Base-by-base conservation (phyloP, 2,329 filamentous ascomycete species). In the Pseudogymnoascus sp. region DNA sequence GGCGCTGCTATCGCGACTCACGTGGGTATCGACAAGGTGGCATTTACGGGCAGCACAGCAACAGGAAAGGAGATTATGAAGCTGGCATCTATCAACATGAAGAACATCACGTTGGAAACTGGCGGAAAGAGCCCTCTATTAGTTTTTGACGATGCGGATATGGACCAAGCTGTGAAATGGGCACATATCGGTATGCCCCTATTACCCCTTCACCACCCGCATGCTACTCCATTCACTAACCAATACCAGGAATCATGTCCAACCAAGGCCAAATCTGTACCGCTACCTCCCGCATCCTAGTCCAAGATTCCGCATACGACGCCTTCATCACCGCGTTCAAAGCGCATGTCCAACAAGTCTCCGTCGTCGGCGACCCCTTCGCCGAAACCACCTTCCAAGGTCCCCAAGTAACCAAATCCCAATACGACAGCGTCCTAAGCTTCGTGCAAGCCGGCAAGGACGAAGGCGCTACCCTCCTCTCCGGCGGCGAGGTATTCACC, bases 381-480 rank as follows among this genome's bases (percentile, higher is more conserved):
- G 76, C 77, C 64, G 67, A 75, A 47, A 78, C 84, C 62, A 88
- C 85, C 66, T 88, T 87, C 83, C 86, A 88, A 71, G 86, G 86
- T 59, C 86, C 86, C 64, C 86, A 88, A 74, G 82, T 89, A 59
- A 87, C 84, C n/a, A 79, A 88, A 73, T 73, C 86, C 38, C 86
- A 89, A 74, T 88, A 83, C 68, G 85, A 89, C 74, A 81, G 85
- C 63, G 86, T 89, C 74, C 88, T 88, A 84, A 76, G 76, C 71
- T 81, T 75, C 69, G 88, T 88, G 69, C 76, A 87, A 64, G 77
- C 79, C 63, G 86, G 86, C 63, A 87, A 87, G 77, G 77, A 82
- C 65, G 79, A 78, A 41, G 85, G 86, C 70, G 85, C 85, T 62
- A 87, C 76, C 60, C 72, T 89, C 63, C 82, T 86, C 69, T 80